Evolutionary conservation across 2,329 filamentous ascomycete genomes (phyloP).

Genomic region (Aureobasidium sp.): DNA sequence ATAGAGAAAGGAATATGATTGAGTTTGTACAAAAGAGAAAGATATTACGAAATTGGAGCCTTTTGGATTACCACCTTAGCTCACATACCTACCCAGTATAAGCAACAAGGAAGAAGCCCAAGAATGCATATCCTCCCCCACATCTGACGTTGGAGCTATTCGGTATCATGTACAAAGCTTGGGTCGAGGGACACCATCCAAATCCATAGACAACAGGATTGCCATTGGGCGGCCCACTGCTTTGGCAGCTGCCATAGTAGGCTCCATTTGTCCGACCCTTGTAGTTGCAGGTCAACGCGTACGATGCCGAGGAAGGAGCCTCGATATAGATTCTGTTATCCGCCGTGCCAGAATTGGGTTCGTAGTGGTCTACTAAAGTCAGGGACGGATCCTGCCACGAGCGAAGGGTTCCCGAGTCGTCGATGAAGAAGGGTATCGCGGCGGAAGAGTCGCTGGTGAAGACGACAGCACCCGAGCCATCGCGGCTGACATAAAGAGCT

Average conservation of each 20-base stretch:
- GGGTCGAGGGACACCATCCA: neutral
- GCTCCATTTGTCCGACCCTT: neutral
- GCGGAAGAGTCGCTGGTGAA: neutral
- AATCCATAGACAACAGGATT: neutral
- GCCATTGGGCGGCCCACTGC: neutral
- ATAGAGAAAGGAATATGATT: neutral
- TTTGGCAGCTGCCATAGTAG: neutral
- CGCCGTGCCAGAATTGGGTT: neutral
- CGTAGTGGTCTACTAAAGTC: neutral
- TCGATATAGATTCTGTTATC: slow-evolving; percentile 4
- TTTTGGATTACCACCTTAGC: neutral
- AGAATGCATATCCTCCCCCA: neutral
- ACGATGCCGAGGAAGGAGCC: neutral
- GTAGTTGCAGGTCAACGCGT: neutral
- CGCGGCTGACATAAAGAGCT: neutral
- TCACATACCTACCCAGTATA: neutral
- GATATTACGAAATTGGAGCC: neutral
- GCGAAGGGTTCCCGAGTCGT: neutral
- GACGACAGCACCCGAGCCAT: neutral
- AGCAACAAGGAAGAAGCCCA: neutral
- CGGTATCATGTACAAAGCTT: neutral
- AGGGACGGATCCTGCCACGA: neutral
- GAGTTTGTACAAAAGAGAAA: neutral
- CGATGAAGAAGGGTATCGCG: neutral
- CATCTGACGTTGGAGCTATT: slow-evolving; percentile 1